A percentile compares a stretch with the other conserved stretches of the same genome.
These are phyloP conservation scores for Leccinum subtestaceum DNA, from an alignment of 768 basidiomycete genomes.

Conservation along the genomic window DNA sequence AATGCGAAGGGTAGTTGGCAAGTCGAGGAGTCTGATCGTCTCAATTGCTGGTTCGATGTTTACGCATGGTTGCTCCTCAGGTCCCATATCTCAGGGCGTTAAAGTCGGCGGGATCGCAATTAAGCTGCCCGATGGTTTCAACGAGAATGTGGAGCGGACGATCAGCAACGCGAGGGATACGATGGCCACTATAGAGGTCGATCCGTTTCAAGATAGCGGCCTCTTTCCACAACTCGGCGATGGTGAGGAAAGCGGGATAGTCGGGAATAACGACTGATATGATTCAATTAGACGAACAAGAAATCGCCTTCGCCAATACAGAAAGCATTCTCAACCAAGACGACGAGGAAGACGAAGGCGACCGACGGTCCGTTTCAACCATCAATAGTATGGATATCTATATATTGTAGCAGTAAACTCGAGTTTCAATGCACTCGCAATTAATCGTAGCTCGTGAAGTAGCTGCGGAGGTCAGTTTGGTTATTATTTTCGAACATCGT, in stretches of 20 bases:
- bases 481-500: too few relatives aligned
- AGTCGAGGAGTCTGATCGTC: neutral
- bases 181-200: neutral
- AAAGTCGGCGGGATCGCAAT: neutral
- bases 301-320: neutral
- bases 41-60: neutral
- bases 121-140: neutral
- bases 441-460: too few relatives aligned
- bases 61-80: neutral
- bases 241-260: neutral
- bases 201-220: conserved; percentile 6
- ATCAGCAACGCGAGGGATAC: neutral
- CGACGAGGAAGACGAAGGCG: neutral
- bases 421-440: too few relatives aligned
- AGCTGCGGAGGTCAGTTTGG: too few relatives aligned
- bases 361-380: neutral
- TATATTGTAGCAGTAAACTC: too few relatives aligned
- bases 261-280: neutral
- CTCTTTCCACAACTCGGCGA: neutral
- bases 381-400: too few relatives aligned
- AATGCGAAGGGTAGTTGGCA: neutral
- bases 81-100: neutral
- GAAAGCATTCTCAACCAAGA: neutral
- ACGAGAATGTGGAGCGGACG: neutral
- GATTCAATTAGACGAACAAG: neutral